phyloP scores from a whole-genome alignment of 495 filamentous ascomycete genomes.

The Xylaria castorea region DNA sequence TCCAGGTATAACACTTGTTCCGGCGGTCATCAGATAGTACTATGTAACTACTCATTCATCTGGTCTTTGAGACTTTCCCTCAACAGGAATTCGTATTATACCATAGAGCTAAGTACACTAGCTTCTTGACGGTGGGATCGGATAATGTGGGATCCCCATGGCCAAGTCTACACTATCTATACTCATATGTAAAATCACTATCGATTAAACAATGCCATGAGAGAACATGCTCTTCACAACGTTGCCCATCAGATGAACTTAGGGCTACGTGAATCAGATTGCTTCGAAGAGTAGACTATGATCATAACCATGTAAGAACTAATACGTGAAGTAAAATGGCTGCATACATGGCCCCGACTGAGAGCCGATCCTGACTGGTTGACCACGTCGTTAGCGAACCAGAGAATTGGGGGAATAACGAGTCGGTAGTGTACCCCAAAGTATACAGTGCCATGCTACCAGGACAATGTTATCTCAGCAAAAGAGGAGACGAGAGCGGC shows the following conservation, averaged over 20 bases:
- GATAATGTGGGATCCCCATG: not conserved
- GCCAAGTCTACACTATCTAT: not conserved
- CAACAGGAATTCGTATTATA: not conserved
- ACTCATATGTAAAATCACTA: not conserved
- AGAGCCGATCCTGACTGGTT: constrained; percentile 3
- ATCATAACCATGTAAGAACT: constrained; percentile 1
- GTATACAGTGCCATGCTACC: constrained; percentile 9
- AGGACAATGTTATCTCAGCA: constrained; percentile 8
- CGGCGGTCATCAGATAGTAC: not conserved
- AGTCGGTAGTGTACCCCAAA: constrained; percentile 4
- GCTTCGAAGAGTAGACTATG: not conserved
- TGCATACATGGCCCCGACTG: not conserved
- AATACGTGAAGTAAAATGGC: not conserved
- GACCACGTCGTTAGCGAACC: not conserved
- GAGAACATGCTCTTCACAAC: not conserved
- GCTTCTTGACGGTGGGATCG: not conserved
- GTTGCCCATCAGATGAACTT: not conserved
- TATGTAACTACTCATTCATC: not conserved
- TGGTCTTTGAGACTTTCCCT: constrained; percentile 2
- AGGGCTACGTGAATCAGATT: not conserved
- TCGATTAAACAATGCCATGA: not conserved
- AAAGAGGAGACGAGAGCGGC: constrained; percentile 10
- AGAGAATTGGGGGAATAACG: not conserved
- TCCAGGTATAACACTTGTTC: not conserved
- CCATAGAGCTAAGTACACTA: not conserved